These are phyloP conservation scores for Phenoliferia sp. DNA, from an alignment of 1,284 basidiomycete genomes.

Conservation along the genomic window DNA sequence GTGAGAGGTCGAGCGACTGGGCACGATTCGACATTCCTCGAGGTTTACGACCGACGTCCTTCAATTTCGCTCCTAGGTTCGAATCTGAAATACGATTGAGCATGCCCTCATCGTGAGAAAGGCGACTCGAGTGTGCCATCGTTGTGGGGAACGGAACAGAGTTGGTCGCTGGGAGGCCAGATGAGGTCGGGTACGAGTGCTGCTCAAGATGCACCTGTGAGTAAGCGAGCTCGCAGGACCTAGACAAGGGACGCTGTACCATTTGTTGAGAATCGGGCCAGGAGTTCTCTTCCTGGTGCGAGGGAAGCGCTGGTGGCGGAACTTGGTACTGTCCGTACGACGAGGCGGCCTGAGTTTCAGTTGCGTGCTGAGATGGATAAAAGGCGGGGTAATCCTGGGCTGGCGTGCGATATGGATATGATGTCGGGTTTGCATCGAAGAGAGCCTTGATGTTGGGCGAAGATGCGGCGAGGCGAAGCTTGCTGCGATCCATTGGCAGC, in stretches of 20 bases:
- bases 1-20: conserved; percentile 22
- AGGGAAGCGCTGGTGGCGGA: conserved; percentile 6
- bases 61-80: conserved; percentile 17
- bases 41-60: conserved; percentile 12
- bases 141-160: neutral
- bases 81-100: neutral
- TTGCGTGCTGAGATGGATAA: conserved; percentile 6
- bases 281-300: conserved; percentile 21
- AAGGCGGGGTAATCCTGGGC: conserved; percentile 13
- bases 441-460: conserved; percentile 92
- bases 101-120: conserved; percentile 15
- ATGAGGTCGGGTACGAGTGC: conserved; percentile 10
- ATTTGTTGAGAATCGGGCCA: conserved; percentile 20
- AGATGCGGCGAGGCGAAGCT: conserved; percentile 71
- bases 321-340: conserved; percentile 6
- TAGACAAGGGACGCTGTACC: conserved; percentile 7
- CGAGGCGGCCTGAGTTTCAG: neutral
- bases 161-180: neutral
- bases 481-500: conserved; percentile 2
- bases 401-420: conserved; percentile 28
- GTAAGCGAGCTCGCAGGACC: neutral
- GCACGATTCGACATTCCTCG: conserved; percentile 19
- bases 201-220: neutral
- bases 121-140: conserved; percentile 9
- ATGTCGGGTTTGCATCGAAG: conserved; percentile 58